Evolutionary conservation across 768 basidiomycete genomes (phyloP), one percentile per base, ranked within the genome.

Genomic region (Amanita muscaria): DNA sequence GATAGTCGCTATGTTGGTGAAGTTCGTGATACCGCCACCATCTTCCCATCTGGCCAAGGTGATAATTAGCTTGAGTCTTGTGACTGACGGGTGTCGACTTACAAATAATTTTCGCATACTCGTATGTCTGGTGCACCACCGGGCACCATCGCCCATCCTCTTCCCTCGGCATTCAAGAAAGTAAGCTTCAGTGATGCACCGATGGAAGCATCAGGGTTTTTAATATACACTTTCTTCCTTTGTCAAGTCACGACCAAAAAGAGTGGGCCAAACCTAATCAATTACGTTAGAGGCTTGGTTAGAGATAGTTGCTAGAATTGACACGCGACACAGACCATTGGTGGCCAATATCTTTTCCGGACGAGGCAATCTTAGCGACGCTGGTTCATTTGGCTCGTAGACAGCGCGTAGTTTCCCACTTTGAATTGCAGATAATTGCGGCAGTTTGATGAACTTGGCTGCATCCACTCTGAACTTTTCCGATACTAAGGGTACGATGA

Each of bases 1-100:
- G 14, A 96, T 98, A 8, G 94, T 84, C 25, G 93, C 96, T 54
- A 98, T 92, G 62, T 99, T 97, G 62, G 92, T 97, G 72, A 99
- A 99, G 80, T 99, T 99, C 71, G 96, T 96, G 51, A 96, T 96
- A 70, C 94, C 94, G 67, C 96, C 96, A 66, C 94, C 96, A 98
- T 80, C 70, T 99, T 99, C 73, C 96, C 96, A 40, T 96, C 72
- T 41, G 83, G 72, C 54, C 79, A 74, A 39, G 87, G 82, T 18
- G 73, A 67, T 14, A 5, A 39, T 52, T 49, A 56, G 47, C 19
- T 37, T 29, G 22, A 38, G n/a, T 18, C 25, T 33, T 30, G 19
- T 6, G 9, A 15, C 21, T 12, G 37, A 11, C 6, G 25, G 7
- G 2, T 40, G 18, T 18, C 5, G 22, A 74, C 84, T 60, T 53